Base-by-base conservation (phyloP, 2,329 filamentous ascomycete species). In the Talaromyces amestolkiae region DNA sequence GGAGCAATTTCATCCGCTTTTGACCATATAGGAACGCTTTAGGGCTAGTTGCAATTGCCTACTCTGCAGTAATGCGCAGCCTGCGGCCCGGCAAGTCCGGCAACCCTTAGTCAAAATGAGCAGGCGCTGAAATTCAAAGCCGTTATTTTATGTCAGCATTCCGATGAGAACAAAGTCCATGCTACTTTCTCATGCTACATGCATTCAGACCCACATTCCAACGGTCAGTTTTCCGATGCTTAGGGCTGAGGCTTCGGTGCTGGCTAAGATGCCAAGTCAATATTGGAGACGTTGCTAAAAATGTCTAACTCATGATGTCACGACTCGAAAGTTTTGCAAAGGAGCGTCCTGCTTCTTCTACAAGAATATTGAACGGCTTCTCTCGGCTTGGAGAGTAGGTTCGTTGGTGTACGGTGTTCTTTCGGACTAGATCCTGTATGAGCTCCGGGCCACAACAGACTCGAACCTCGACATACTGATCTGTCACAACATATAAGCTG, bases 91-190 rank as follows among this genome's bases (percentile, higher is more conserved):
- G 43, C 27, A 35, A 45, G 17, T 35, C 41, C 24, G 58, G 58
- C 27, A 2, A n/a, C 13, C 17, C 35, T n/a, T 24, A 39, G 43
- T 22, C n/a, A 51, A 56, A 22, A 47, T 47, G 45, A 45, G n/a
- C 56, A 19, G 15, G 4, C 3, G 27, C 7, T 31, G 27, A 33
- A 47, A 11, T 37, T 17, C 59, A 5, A 61, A 61, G 15, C 41
- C 22, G 49, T 45, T 22, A 19, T 33, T 41, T 54, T 62, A 62
- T 62, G 60, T 62, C 47, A 62, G 60, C 60, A 54, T 62, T 62
- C 60, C 60, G 39, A 27, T 53, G 47, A 53, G 33, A 31, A 49
- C 7, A 56, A 54, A 39, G 33, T 37, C 24, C 60, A 54, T 62
- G 24, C 60, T 24, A 62, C 60, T 62, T 54, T 62, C 5, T 17